Percentiles rank a stretch among this genome's conserved stretches.
Conservation (phyloP, 176 grass and related monocot species). For the Canna indica region DNA sequence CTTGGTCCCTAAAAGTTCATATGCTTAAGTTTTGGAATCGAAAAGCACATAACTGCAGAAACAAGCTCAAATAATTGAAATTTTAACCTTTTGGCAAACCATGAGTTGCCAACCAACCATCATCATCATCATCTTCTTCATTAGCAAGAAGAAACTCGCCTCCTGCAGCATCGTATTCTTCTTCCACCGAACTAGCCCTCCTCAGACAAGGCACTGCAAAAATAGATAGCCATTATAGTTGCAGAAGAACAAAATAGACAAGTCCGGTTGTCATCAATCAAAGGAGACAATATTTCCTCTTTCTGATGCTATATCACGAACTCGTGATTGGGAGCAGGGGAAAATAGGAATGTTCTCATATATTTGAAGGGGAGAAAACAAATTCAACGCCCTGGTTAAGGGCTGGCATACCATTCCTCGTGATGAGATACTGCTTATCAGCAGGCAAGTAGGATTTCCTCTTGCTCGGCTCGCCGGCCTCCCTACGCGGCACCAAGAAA, state of each 20-base stretch:
- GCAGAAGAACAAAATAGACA: background rate
- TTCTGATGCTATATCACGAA: background rate
- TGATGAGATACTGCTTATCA: slow-evolving; percentile 82
- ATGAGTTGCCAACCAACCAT: slow-evolving; percentile 94
- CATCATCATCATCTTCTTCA: slow-evolving; percentile 46
- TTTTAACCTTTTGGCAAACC: slow-evolving; percentile 54
- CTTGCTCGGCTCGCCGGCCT: slow-evolving; percentile 77
- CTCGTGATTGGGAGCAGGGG: background rate
- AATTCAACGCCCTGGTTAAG: background rate
- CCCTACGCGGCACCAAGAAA: slow-evolving; percentile 50
- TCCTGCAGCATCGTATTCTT: slow-evolving; percentile 73
- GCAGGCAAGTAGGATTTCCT: slow-evolving; percentile 57
- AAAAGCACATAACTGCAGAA: background rate
- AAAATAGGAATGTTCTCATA: background rate
- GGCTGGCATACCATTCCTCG: slow-evolving; percentile 63
- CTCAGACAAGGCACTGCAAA: slow-evolving; percentile 71
- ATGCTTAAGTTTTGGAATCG: background rate
- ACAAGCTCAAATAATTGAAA: slow-evolving; percentile 5
- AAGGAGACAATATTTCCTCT: background rate
- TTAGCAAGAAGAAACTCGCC: slow-evolving; percentile 61
- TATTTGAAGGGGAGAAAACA: background rate
- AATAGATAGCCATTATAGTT: background rate
- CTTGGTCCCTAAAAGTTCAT: slow-evolving; percentile 41
- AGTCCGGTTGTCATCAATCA: background rate
- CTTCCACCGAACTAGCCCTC: slow-evolving; percentile 59